These are phyloP conservation scores for Globisporangium takayamanum DNA, from an alignment of 352 stramenopile genomes.

Conservation along the genomic window DNA sequence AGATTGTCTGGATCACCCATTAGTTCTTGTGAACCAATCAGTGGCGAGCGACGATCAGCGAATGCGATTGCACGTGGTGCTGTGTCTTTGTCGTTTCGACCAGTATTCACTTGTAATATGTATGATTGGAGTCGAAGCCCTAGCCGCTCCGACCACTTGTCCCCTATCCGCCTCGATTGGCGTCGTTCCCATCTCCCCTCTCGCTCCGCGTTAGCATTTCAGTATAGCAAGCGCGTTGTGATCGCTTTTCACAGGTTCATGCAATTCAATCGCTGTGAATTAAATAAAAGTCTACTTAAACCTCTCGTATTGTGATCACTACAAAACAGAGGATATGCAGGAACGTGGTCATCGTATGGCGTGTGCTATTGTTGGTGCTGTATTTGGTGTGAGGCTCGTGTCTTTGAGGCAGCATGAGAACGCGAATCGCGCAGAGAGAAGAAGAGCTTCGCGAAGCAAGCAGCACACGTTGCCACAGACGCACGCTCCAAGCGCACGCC, in stretches of 20 bases:
- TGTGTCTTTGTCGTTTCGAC: constrained; percentile 4
- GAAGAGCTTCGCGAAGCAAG: not conserved
- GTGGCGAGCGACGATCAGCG: not conserved
- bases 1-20: not conserved
- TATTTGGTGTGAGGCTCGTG: not conserved
- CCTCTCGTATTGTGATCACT: too few relatives aligned
- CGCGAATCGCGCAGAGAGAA: not conserved
- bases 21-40: constrained; percentile 4
- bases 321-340: too few relatives aligned
- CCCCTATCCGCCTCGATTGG: not conserved
- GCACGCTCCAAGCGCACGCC: constrained; percentile 5
- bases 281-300: too few relatives aligned
- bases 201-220: not conserved
- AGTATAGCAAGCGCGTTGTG: not conserved
- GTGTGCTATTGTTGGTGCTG: constrained; percentile 5
- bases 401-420: constrained; percentile 2
- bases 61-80: constrained; percentile 6
- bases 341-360: too few relatives aligned
- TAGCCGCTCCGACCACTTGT: not conserved
- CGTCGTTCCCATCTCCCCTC: not conserved
- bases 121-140: constrained; percentile 2
- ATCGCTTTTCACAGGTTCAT: too few relatives aligned
- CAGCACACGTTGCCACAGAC: constrained; percentile 4
- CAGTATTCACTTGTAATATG: not conserved
- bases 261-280: too few relatives aligned